phyloP scores from a whole-genome alignment of 2,329 filamentous ascomycete genomes.

The Zalaria sp. region DNA sequence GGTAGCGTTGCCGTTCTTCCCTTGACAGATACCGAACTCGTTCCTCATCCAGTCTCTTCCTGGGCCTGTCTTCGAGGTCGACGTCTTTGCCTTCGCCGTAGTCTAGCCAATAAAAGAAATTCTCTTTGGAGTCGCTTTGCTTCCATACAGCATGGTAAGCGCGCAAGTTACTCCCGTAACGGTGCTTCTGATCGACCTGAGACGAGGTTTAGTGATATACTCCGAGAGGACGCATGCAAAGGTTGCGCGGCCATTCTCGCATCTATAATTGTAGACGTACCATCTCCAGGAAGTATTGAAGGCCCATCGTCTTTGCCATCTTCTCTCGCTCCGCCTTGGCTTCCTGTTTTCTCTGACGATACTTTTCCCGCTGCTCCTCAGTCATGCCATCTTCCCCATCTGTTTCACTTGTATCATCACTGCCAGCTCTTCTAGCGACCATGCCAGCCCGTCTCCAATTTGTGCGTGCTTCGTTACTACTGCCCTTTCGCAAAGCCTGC shows the following conservation, averaged over 20 bases:
- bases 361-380: slow-evolving; percentile 18
- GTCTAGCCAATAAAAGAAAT: slow-evolving; percentile 92
- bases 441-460: slow-evolving; percentile 65
- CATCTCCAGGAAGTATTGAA: slow-evolving; percentile 79
- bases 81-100: slow-evolving; percentile 59
- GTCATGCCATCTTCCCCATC: slow-evolving; percentile 27
- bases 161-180: slow-evolving; percentile 71
- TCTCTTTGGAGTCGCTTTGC: slow-evolving; percentile 59
- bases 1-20: slow-evolving; percentile 69
- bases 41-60: slow-evolving; percentile 62
- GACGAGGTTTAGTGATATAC: background rate
- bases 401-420: slow-evolving; percentile 43
- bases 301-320: slow-evolving; percentile 64
- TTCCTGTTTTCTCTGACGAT: slow-evolving; percentile 26
- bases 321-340: slow-evolving; percentile 45
- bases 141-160: slow-evolving; percentile 81
- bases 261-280: slow-evolving; percentile 24
- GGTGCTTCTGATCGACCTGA: slow-evolving; percentile 49
- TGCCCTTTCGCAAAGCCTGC: background rate
- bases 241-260: too few relatives aligned
- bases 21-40: slow-evolving; percentile 70
- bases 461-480: slow-evolving; percentile 29
- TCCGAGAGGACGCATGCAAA: too few relatives aligned
- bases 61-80: slow-evolving; percentile 57
- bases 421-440: slow-evolving; percentile 58